Conservation (phyloP, 2,329 filamentous ascomycete species). For the Pseudogymnoascus sp. region DNA sequence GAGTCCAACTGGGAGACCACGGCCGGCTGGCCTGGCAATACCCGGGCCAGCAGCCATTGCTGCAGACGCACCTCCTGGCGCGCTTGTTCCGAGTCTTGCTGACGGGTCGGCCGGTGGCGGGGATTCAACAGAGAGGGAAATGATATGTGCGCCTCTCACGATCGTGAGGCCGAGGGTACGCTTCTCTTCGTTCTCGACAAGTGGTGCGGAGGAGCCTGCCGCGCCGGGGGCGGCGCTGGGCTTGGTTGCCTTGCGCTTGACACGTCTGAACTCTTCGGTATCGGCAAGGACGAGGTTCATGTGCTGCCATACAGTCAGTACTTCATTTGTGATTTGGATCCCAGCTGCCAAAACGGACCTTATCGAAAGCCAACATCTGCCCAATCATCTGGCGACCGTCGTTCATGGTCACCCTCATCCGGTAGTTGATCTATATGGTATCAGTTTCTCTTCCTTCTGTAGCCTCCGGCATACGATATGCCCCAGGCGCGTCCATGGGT, state of each 20-base stretch:
- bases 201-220: constrained; percentile 52
- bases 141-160: constrained; percentile 86
- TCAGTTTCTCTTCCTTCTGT: neutral
- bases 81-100: constrained; percentile 72
- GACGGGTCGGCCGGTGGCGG: constrained; percentile 91
- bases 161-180: constrained; percentile 93
- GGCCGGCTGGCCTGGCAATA: constrained; percentile 81
- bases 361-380: constrained; percentile 98
- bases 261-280: constrained; percentile 92
- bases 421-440: constrained; percentile 87
- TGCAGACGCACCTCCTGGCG: constrained; percentile 57
- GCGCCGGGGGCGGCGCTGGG: constrained; percentile 45
- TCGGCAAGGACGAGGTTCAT: constrained; percentile 99
- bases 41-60: constrained; percentile 77
- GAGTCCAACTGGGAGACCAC: constrained; percentile 73
- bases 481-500: constrained; percentile 12
- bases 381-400: constrained; percentile 95
- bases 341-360: constrained; percentile 47
- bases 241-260: constrained; percentile 78
- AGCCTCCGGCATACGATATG: neutral
- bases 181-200: constrained; percentile 90
- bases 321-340: neutral
- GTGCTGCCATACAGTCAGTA: constrained; percentile 50
- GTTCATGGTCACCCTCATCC: constrained; percentile 92
- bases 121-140: constrained; percentile 90